Evolutionary conservation across 345 rosid genomes (phyloP), one percentile per base, ranked within the genome.

Genomic region (Rhizophora mangle): DNA sequence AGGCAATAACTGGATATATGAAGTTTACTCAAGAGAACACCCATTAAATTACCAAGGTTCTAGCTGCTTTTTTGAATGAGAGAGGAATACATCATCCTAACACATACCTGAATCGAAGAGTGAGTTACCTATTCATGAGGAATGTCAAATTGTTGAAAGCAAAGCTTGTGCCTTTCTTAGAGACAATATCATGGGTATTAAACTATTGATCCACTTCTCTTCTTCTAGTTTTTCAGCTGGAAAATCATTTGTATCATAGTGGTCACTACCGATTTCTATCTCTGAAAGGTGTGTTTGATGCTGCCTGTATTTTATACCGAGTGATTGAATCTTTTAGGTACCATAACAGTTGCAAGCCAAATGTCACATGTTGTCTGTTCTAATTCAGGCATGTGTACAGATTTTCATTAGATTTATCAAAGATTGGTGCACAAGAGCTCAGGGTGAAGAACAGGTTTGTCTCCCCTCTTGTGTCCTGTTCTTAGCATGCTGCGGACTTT

Each of bases 1-100:
- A 95, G 73, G 85, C 89, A 19, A 75, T 92, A 67, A 79, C 89
- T 20, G 84, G 99, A 72, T 95, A 95, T 80, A 59, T 90, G 80
- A 92, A 95, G 82, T 95, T 92, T 66, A 81, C 87, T 70, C 93
- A 86, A 76, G 93, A 89, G 80, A 83, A 89, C 72, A 73, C 85
- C 22, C 88, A 82, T 71, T 84, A 69, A 73, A 78, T 91, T 72
- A 92, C 97, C 58, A 70, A 83, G 76, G 85, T 89, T 74, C 84
- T 95, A 64, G 84, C 86, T 66, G 92, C 92, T 47, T 95, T 95
- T 85, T 90, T 91, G n/a, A 96, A 89, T 72, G 93, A 88, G 71
- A 95, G 99, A 79, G 99, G 97, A 71, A 84, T 91, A 81, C 96
- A 84, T 81, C 99, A 95, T 81, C 86, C 83, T 55, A 95, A 91